A percentile compares a stretch with the other conserved stretches of the same genome.
Conservation (phyloP, 306 rosid genomes). For the Arachis stenosperma region DNA sequence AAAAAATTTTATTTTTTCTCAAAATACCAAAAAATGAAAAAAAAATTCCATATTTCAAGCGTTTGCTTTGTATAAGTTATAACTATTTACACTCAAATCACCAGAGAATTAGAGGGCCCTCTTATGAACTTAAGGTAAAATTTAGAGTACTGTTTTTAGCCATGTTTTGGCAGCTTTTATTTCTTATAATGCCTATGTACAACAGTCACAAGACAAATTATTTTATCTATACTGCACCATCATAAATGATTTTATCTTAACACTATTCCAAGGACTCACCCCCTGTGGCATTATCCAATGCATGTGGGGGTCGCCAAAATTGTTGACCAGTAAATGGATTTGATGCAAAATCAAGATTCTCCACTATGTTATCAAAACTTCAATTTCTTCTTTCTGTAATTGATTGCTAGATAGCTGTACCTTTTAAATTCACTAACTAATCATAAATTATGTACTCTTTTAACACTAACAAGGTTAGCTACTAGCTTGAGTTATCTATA, state of each 20-base stretch:
- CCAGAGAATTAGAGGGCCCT: neutral
- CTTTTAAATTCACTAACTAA: no score
- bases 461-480: no score
- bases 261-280: neutral
- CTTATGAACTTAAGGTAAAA: neutral
- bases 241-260: neutral
- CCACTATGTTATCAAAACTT: neutral
- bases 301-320: neutral
- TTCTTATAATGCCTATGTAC: neutral
- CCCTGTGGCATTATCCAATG: neutral
- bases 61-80: no score
- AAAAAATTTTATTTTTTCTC: no score
- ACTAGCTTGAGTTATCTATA: no score
- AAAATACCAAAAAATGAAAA: no score
- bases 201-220: neutral
- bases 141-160: neutral
- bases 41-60: no score
- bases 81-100: neutral
- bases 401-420: no score
- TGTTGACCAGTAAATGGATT: neutral
- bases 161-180: neutral
- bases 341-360: neutral
- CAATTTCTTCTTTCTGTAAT: no score
- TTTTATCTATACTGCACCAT: neutral
- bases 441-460: no score